phyloP scores from a whole-genome alignment of 169 alveolate genomes.

The Eimeria falciformis region DNA sequence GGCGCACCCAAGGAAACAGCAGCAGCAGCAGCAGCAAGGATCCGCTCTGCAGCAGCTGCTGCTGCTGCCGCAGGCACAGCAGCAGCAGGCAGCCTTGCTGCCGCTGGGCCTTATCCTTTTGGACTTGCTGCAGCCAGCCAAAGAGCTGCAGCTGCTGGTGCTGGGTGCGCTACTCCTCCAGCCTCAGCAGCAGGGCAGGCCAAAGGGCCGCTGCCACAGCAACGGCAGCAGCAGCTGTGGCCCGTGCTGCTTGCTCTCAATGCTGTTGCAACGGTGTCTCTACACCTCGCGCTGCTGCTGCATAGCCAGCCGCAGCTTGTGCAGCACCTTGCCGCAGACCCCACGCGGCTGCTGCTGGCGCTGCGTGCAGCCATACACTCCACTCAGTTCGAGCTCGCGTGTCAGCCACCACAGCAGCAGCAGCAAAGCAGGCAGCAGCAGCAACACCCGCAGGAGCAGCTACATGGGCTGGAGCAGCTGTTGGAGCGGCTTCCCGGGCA shows the following conservation, averaged over 20 bases:
- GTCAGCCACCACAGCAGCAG: slow-evolving; percentile 9
- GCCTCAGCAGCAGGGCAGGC: background rate
- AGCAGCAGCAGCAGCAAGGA: slow-evolving; percentile 36
- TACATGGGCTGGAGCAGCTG: slow-evolving; percentile 27
- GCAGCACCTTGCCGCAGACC: slow-evolving; percentile 62
- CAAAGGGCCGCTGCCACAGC: background rate
- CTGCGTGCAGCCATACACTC: slow-evolving; percentile 5
- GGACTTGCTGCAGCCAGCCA: background rate
- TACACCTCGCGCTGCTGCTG: slow-evolving; percentile 60
- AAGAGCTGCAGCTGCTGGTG: slow-evolving; percentile 52
- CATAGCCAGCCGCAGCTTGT: slow-evolving; percentile 61
- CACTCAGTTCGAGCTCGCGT: background rate
- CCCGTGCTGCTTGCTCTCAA: slow-evolving; percentile 51
- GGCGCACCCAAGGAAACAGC: slow-evolving; percentile 42
- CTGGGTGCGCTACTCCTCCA: background rate
- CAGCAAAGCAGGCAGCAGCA: slow-evolving; percentile 14
- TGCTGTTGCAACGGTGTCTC: slow-evolving; percentile 36
- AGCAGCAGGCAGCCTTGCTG: slow-evolving; percentile 45
- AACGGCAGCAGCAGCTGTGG: slow-evolving; percentile 2
- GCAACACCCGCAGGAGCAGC: background rate
- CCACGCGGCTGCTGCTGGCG: slow-evolving; percentile 45
- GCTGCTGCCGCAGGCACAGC: slow-evolving; percentile 54
- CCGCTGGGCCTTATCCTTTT: slow-evolving; percentile 7
- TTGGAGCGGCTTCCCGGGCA: background rate
- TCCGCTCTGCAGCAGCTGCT: slow-evolving; percentile 19